Conservation (phyloP, 768 basidiomycete genomes). For the Suillus subaureus region DNA sequence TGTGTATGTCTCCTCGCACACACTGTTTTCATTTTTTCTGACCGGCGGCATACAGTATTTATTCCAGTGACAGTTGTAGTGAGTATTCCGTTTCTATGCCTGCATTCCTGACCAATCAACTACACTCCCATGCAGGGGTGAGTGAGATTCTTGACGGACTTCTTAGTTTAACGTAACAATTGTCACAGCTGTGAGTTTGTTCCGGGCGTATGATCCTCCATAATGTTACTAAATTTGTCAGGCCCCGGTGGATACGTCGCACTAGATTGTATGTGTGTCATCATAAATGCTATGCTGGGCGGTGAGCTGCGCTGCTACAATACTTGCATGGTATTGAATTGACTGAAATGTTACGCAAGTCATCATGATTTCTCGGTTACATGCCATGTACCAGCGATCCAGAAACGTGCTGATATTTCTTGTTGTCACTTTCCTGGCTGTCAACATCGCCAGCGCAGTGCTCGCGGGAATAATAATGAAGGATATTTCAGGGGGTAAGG, state of each 20-base stretch:
- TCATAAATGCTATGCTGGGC: neutral
- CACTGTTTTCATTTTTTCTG: neutral
- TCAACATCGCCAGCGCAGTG: neutral
- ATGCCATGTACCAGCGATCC: constrained; percentile 1
- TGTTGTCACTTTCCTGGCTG: neutral
- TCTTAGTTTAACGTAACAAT: neutral
- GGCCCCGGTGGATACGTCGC: neutral
- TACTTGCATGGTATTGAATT: neutral
- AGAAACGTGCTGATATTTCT: neutral
- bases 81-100: neutral
- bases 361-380: neutral
- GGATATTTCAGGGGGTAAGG: neutral
- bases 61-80: neutral
- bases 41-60: neutral
- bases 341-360: neutral
- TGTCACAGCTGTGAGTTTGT: neutral
- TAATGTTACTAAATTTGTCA: neutral
- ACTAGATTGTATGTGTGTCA: neutral
- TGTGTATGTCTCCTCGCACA: neutral
- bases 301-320: neutral
- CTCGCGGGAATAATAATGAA: neutral
- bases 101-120: neutral
- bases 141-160: neutral
- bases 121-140: neutral
- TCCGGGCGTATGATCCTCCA: neutral